A percentile compares a stretch with the other conserved stretches of the same genome.
Conservation (phyloP, 2,329 filamentous ascomycete genomes). For the Cladophialophora psammophila region DNA sequence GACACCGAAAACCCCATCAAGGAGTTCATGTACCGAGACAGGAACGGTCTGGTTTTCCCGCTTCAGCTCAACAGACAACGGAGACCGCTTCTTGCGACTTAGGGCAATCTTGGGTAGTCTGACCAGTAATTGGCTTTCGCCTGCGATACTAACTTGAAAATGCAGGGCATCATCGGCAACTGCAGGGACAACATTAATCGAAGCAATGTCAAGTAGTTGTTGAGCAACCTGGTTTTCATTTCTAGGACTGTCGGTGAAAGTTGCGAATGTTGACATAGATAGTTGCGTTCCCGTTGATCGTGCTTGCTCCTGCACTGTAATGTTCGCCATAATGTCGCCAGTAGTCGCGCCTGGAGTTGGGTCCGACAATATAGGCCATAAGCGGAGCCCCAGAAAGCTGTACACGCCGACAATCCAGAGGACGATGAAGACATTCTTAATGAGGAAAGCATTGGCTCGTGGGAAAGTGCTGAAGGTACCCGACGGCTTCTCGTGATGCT, state of each 20-base stretch:
- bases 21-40: slow-evolving; percentile 58
- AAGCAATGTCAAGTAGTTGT: slow-evolving; percentile 16
- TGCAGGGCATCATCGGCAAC: slow-evolving; percentile 25
- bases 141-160: slow-evolving; percentile 30
- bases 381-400: slow-evolving; percentile 20
- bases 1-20: slow-evolving; percentile 62
- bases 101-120: slow-evolving; percentile 29
- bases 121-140: slow-evolving; percentile 27
- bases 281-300: not conserved
- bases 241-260: not conserved
- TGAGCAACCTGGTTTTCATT: not conserved
- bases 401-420: slow-evolving; percentile 27
- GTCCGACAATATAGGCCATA: slow-evolving; percentile 24
- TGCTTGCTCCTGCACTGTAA: not conserved
- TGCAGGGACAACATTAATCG: not conserved
- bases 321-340: not conserved
- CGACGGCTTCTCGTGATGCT: not conserved
- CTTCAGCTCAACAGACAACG: slow-evolving; percentile 58
- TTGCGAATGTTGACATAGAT: not conserved
- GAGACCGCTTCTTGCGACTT: slow-evolving; percentile 50
- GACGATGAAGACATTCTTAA: slow-evolving; percentile 22
- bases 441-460: not conserved
- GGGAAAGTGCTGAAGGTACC: not conserved
- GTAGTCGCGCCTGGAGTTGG: not conserved
- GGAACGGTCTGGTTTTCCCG: slow-evolving; percentile 52